Percentiles rank a stretch among this genome's conserved stretches.
phyloP scores from a whole-genome alignment of 768 basidiomycete species.

The Boletus sp. region DNA sequence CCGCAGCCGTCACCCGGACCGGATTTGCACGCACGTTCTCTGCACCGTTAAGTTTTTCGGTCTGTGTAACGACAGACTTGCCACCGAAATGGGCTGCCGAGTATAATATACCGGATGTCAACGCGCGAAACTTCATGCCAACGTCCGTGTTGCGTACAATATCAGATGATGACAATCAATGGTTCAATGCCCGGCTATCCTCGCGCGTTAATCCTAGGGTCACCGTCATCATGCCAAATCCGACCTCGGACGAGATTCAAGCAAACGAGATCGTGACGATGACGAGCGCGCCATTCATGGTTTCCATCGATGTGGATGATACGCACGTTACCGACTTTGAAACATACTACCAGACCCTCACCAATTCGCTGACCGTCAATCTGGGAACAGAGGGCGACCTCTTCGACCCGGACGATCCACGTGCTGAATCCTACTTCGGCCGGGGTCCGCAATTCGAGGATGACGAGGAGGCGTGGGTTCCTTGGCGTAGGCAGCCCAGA shows the following conservation, averaged over 20 bases:
- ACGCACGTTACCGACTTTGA: slow-evolving; percentile 10
- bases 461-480: slow-evolving; percentile 21
- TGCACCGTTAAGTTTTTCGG: not conserved
- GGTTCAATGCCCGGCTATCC: not conserved
- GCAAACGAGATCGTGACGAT: slow-evolving; percentile 3
- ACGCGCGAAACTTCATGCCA: not conserved
- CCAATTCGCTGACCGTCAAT: not conserved
- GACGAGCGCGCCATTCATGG: slow-evolving; percentile 2
- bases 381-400: not conserved
- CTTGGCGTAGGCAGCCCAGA: slow-evolving; percentile 3
- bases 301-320: slow-evolving; percentile 4
- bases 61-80: not conserved
- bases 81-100: slow-evolving; percentile 9
- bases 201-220: not conserved
- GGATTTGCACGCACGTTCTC: slow-evolving; percentile 9
- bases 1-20: slow-evolving; percentile 11
- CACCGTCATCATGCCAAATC: slow-evolving; percentile 7
- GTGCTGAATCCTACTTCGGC: not conserved
- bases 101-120: not conserved
- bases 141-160: not conserved
- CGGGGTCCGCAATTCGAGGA: slow-evolving; percentile 5
- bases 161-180: not conserved
- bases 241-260: slow-evolving; percentile 4
- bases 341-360: slow-evolving; percentile 12
- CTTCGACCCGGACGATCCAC: slow-evolving; percentile 7